Evolutionary conservation across 495 filamentous ascomycete species (phyloP), one percentile per base, ranked within the genome.

Genomic region (Penicillium crystallinum): DNA sequence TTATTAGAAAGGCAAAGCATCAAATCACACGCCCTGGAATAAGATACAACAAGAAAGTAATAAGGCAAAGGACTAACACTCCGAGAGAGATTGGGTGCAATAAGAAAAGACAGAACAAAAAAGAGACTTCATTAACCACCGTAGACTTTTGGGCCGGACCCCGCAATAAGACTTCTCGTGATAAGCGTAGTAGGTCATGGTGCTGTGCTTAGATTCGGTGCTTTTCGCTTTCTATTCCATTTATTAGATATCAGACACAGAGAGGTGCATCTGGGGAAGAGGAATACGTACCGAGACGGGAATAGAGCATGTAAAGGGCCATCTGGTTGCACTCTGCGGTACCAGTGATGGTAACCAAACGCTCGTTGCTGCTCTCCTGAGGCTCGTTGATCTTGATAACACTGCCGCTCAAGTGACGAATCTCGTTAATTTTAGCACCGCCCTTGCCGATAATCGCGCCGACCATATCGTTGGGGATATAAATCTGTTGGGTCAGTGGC

Each of bases 361-460:
- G 82, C 74, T 98, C 93, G 63, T 97, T 98, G 78, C 90, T 97
- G 72, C 95, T 97, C 67, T 97, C 95, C 62, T 96, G 92, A 0
- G 93, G 93, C 65, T 98, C 93, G 68, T 98, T 98, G 77, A 98
- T 98, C 81, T 98, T 98, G 67, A 98, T 98, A 11, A 97, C 92
- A 71, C 93, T 97, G 54, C 95, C 95, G 61, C 88, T 95, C 58
- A 98, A 80, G 59, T 95, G 90, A 49, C 93, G 84, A 54, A 98
- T 98, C 74, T 98, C 93, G 65, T 98, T 98, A 78, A 98, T 98
- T 82, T 98, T 98, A 21, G 90, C 89, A 54, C 93, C 93, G 50
- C 93, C 95, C 75, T 98, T 98, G 53, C 93, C 93, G 62, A 98
- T 98, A 61, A 98, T 98, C 41, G 93, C 93, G 43, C 93, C 93